These are phyloP conservation scores for Castanea sativa DNA, from an alignment of 306 rosid genomes.

Conservation along the genomic window DNA sequence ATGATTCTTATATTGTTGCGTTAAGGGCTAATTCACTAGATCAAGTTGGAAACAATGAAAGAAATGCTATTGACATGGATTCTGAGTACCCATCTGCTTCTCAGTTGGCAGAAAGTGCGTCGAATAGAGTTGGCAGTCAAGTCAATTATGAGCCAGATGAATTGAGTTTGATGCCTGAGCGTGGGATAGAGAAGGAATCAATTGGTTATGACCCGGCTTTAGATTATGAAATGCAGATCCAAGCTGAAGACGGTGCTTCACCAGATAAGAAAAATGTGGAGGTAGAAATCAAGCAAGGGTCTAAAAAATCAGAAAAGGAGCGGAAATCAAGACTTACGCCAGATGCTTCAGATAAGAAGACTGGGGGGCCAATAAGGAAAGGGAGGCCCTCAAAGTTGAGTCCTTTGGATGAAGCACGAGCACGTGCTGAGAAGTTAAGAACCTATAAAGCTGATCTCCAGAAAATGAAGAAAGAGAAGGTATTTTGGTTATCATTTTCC, in stretches of 20 bases:
- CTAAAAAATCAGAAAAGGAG: conserved; percentile 59
- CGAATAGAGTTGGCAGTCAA: conserved; percentile 31
- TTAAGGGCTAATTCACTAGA: conserved; percentile 53
- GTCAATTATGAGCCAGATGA: conserved; percentile 74
- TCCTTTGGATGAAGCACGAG: conserved; percentile 95
- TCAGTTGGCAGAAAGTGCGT: conserved; percentile 45
- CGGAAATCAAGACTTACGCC: conserved; percentile 55
- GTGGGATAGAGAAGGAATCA: conserved; percentile 62
- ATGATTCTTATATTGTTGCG: conserved; percentile 79
- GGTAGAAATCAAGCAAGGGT: conserved; percentile 47
- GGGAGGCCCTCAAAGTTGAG: conserved; percentile 78
- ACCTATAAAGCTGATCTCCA: conserved; percentile 95
- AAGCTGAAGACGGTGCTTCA: conserved; percentile 32
- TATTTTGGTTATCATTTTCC: conserved; percentile 24
- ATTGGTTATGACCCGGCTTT: conserved; percentile 77
- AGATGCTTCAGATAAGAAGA: conserved; percentile 56
- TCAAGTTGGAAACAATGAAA: conserved; percentile 47
- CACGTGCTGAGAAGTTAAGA: conserved; percentile 88
- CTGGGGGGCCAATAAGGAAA: conserved; percentile 80
- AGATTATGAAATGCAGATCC: conserved; percentile 82
- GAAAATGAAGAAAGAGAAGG: conserved; percentile 98
- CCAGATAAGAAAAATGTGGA: conserved; percentile 48
- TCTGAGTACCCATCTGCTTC: conserved; percentile 60
- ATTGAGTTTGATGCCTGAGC: conserved; percentile 78
- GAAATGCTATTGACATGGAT: conserved; percentile 78